Conservation (phyloP, 2,329 filamentous ascomycete species). For the Diaporthe amygdali region DNA sequence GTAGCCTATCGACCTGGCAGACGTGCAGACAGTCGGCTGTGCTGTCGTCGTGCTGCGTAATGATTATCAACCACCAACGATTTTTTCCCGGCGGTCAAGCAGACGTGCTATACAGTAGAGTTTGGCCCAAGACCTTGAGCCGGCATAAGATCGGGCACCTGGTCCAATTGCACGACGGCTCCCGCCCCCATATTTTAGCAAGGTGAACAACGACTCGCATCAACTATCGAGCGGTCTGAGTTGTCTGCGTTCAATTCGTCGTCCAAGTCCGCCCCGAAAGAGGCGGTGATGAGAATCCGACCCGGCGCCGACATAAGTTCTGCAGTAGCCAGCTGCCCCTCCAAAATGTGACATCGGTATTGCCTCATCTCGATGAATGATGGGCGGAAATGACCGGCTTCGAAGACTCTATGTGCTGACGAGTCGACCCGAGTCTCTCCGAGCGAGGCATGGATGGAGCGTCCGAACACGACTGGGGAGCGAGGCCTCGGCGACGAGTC, state of each 20-base stretch:
- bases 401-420: not conserved
- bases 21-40: not conserved
- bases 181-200: not conserved
- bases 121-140: not conserved
- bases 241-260: not conserved
- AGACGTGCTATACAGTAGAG: constrained; percentile 8
- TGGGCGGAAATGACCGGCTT: constrained; percentile 5
- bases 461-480: not conserved
- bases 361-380: not conserved
- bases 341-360: constrained; percentile 5
- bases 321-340: not conserved
- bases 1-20: not conserved
- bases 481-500: constrained; percentile 4
- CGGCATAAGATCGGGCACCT: not conserved
- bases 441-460: not conserved
- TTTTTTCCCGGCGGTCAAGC: constrained; percentile 6
- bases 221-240: constrained; percentile 1
- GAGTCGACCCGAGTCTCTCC: not conserved
- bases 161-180: not conserved
- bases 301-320: not conserved
- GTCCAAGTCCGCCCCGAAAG: not conserved
- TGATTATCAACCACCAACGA: not conserved
- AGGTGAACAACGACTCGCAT: constrained; percentile 3
- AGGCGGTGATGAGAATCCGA: constrained; percentile 7
- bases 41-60: not conserved